phyloP scores from a whole-genome alignment of 202 grass and related monocot species.

The Hordeum pubiflorum region DNA sequence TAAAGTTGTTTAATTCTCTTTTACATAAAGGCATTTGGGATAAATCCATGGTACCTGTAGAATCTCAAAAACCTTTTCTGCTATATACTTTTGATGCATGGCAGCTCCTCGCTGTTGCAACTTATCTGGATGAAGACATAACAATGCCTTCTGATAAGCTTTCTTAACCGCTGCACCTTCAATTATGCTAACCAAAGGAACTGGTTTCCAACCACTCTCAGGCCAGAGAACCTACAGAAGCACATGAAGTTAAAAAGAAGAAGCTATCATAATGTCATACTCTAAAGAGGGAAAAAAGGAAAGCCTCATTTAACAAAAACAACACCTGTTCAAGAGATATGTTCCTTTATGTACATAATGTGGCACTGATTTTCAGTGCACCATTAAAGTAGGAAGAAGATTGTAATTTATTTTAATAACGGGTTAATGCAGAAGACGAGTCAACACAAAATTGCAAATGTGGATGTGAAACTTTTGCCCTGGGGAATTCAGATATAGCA shows the following conservation, averaged over 20 bases:
- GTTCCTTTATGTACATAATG: neutral
- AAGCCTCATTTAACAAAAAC: neutral
- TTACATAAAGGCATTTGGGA: neutral
- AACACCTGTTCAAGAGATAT: neutral
- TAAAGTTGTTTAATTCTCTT: neutral
- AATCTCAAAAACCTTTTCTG: slow-evolving; percentile 91
- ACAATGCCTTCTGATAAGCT: slow-evolving; percentile 80
- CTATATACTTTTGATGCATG: slow-evolving; percentile 76
- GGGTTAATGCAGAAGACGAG: neutral
- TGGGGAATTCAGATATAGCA: neutral
- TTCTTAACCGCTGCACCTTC: slow-evolving; percentile 81
- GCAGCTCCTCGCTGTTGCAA: slow-evolving; percentile 67
- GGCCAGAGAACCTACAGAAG: slow-evolving; percentile 72
- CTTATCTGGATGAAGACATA: slow-evolving; percentile 93
- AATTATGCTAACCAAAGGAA: slow-evolving; percentile 87
- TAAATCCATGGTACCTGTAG: slow-evolving; percentile 65
- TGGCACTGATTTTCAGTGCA: neutral
- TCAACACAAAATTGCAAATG: neutral
- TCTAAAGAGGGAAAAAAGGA: neutral
- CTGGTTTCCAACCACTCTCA: slow-evolving; percentile 79
- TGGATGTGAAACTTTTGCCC: neutral
- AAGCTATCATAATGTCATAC: neutral
- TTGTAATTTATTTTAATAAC: neutral
- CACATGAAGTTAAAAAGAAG: neutral
- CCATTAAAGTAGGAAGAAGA: slow-evolving; percentile 23